Conservation (phyloP, 192 early-diverging fungal genomes). For the Linnemannia exigua region DNA sequence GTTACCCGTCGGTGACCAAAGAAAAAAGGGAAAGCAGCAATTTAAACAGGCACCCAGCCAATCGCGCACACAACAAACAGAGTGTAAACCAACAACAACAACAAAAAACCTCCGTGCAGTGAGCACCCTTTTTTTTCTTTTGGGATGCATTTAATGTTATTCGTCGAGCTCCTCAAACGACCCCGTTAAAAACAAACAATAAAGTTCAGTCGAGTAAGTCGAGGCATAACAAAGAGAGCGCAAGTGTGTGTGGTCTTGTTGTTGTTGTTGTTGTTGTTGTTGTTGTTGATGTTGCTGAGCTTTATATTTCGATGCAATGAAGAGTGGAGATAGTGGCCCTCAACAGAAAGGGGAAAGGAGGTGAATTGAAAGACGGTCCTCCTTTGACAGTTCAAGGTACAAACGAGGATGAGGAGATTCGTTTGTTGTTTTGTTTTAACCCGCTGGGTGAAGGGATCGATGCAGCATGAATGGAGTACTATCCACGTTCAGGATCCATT, state of each 20-base stretch:
- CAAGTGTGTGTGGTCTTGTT: neutral
- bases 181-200: neutral
- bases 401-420: neutral
- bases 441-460: neutral
- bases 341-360: neutral
- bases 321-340: neutral
- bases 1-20: too few species aligned
- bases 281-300: too few species aligned
- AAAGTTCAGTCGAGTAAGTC: neutral
- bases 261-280: neutral
- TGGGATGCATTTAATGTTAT: constrained; percentile 1
- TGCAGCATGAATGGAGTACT: neutral
- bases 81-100: too few species aligned
- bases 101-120: neutral
- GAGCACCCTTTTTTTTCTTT: neutral
- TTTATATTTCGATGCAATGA: neutral
- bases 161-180: neutral
- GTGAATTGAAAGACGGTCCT: neutral
- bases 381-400: neutral
- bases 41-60: too few species aligned
- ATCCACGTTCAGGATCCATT: neutral
- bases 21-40: too few species aligned
- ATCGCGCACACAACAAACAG: too few species aligned
- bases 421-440: neutral
- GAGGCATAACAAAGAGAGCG: neutral